Base-by-base conservation (phyloP, 139 green algal genomes). In the Parachlorella kessleri region DNA sequence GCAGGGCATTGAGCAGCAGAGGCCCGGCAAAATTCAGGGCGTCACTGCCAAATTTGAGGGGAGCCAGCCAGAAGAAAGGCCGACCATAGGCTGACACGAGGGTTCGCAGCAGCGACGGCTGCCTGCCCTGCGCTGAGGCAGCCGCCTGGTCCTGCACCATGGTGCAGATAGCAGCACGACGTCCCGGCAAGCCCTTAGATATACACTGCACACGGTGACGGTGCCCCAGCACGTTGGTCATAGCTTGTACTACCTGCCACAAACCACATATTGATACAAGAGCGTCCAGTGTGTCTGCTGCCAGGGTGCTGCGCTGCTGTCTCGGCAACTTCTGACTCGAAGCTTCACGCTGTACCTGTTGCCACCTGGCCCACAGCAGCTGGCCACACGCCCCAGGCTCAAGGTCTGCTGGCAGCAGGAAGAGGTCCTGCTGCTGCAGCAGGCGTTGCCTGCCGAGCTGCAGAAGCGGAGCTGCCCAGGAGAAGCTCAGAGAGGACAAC, bases 1-100 rank as follows among this genome's bases (percentile, higher is more conserved):
- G 80, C 65, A 98, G 85, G 3, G 83, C 65, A 64, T 93, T 92
- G 10, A 98, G 92, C 69, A 98, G 87, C 70, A 97, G 67, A 0
- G 93, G 88, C 1, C 84, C 87, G 1, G 85, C 73, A 80, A 97
- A 93, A 66, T 80, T 87, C 2, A 97, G 85, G 0, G 73, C 80
- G 55, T 97, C 93, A 33, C 86, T 90, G 0, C 84, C 21, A 10
- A 94, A 74, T 85, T 94, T 93, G 35, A 93, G 39, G 3, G 83
- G 1, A 0, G 86, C 89, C 72, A 95, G 68, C 1, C n/a, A 53
- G 3, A 88, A 65, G 68, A 90, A 94, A 1, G 82, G 78, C 33
- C 66, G 26, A 9, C 89, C 89, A 30, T 83, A 91, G 8, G 79
- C 76, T 0, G 37, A 41, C 0, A 73, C 35, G 4, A 94, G 70